Percentiles rank a stretch among this genome's conserved stretches.
These are phyloP conservation scores for Prunus dulcis DNA, from an alignment of 306 rosid genomes.

Conservation along the genomic window DNA sequence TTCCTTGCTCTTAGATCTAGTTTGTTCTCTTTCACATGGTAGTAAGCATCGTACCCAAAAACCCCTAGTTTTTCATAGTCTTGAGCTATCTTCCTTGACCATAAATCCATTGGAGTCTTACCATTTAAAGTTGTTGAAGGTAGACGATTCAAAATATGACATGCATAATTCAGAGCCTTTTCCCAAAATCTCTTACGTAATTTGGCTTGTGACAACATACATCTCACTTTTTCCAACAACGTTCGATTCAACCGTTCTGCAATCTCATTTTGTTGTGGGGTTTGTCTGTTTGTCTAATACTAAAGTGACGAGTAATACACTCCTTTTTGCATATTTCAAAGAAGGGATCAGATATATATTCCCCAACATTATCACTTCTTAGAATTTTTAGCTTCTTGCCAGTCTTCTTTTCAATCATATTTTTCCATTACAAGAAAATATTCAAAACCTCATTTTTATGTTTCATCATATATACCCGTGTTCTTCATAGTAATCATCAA, in stretches of 20 bases:
- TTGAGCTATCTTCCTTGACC: neutral
- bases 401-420: too few relatives aligned
- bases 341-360: neutral
- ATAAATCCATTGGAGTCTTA: neutral
- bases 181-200: neutral
- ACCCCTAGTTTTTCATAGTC: neutral
- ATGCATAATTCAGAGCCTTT: neutral
- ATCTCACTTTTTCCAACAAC: neutral
- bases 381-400: too few relatives aligned
- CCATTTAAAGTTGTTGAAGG: neutral
- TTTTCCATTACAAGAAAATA: neutral
- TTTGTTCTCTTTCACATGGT: neutral
- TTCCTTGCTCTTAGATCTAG: neutral
- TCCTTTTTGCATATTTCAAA: neutral
- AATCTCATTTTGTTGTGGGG: neutral
- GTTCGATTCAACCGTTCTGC: neutral
- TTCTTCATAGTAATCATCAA: neutral
- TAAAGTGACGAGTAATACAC: neutral
- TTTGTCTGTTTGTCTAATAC: neutral
- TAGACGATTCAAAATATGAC: neutral
- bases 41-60: neutral
- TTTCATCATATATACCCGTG: neutral
- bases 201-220: neutral
- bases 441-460: neutral
- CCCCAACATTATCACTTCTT: neutral